Evolutionary conservation across 2,329 filamentous ascomycete genomes (phyloP), one percentile per base, ranked within the genome.

Genomic region (Fusarium verticillioides): DNA sequence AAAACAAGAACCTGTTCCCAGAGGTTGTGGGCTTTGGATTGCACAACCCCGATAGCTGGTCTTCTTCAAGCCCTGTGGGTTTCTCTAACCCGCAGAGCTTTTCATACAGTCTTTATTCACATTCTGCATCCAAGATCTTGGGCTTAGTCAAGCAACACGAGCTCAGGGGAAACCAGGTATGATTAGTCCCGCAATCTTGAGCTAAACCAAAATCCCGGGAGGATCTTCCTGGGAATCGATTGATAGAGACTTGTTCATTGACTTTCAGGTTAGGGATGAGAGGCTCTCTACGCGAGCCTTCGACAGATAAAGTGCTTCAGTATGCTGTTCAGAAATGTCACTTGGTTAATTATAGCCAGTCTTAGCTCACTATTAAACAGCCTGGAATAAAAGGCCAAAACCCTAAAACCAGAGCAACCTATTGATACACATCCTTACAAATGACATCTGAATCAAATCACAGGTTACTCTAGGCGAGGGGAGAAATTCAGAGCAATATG

Each of bases 331-430:
- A 37, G 26, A 28, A 16, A 54, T 9, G 2, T 16, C 16, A 21
- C 7, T 52, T n/a, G 54, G 21, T 26, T 76, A 75, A n/a, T 42
- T 13, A 77, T 56, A 11, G 46, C 34, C 15, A 75, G 16, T 30
- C 50, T 62, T 15, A 50, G 32, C 23, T 23, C 23, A 9, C 42
- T 13, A 11, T 59, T 30, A 30, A 68, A 18, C 9, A 19, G 8
- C 75, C 75, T 18, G 36, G 46, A 2, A 77, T 68, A 23, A 74
- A 72, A 6, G 69, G 67, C 72, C 72, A 68, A 77, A 59, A 59
- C 60, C 28, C 59, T 4, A 75, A 21, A 9, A 70, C 63, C 32
- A 49, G 42, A 34, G 23, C 44, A n/a, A 75, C 64, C 4, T 68
- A 59, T 3, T 44, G 34, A 15, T 19, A 15, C 9, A 59, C 53